A percentile compares a stretch with the other conserved stretches of the same genome.
Conservation (phyloP, 768 basidiomycete genomes). For the Chalciporus pseudorubinellus region DNA sequence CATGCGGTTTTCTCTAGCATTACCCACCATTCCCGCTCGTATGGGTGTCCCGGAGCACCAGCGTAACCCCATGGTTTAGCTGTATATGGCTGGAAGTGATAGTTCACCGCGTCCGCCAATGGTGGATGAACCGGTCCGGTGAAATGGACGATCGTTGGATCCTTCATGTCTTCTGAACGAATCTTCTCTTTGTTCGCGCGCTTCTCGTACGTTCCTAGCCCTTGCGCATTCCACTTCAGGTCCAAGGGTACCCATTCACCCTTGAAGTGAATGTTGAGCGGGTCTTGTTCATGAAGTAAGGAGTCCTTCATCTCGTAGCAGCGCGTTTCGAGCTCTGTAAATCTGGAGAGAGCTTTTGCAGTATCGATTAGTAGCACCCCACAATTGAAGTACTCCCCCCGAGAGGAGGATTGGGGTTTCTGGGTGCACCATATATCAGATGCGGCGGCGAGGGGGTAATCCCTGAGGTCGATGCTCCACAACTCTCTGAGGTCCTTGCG, state of each 20-base stretch:
- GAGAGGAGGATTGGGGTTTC: conserved; percentile 35
- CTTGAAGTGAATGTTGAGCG: conserved; percentile 43
- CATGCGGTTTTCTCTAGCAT: conserved; percentile 40
- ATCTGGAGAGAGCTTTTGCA: conserved; percentile 29
- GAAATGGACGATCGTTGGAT: conserved; percentile 49
- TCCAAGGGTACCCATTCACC: conserved; percentile 37
- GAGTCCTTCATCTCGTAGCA: conserved; percentile 24
- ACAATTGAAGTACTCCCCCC: conserved; percentile 45
- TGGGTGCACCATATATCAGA: conserved; percentile 45
- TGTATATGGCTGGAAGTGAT: conserved; percentile 44
- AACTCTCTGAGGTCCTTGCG: conserved; percentile 36
- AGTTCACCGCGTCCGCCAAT: conserved; percentile 42
- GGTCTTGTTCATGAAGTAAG: conserved; percentile 44
- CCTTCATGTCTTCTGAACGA: conserved; percentile 32
- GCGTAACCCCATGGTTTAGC: conserved; percentile 55
- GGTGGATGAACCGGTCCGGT: conserved; percentile 48
- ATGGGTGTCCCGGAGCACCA: conserved; percentile 48
- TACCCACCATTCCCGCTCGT: conserved; percentile 42
- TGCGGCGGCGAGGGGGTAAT: conserved; percentile 39
- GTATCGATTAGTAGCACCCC: conserved; percentile 50
- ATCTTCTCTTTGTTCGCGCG: conserved; percentile 33
- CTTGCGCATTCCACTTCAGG: conserved; percentile 50
- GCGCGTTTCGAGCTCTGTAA: conserved; percentile 24
- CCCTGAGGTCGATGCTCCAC: conserved; percentile 45
- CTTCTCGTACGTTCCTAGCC: conserved; percentile 47